Base-by-base conservation (phyloP, 345 rosid species). In the Salix koriyanagi region DNA sequence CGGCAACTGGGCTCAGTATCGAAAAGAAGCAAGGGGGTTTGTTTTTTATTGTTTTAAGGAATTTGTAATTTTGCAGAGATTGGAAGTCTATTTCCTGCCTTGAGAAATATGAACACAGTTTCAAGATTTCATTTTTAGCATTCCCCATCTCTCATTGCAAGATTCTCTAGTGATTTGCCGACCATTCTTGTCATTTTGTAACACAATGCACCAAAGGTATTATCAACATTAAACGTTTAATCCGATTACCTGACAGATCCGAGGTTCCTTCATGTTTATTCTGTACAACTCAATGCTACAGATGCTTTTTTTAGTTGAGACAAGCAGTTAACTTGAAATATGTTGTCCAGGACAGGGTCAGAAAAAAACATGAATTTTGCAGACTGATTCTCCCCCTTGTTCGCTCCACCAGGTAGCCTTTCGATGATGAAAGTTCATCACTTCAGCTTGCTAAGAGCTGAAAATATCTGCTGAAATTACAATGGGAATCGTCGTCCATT, bases 1-100 rank as follows among this genome's bases (percentile, higher is more conserved):
- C 26, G 71, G 26, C 68, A 70, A 66, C 41, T 81, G 2, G 87
- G 91, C 30, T 77, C 91, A 0, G 89, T 83, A 37, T 76, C 80
- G 6, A 34, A 34, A 34, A 34, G 36, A 4, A 34, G 44, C 44
- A 8, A 41, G 44, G 44, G 44, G 9, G 44, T 9, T 41, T 41
- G 10, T 41, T 41, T 41, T 0, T 41, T 41, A 41, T 2, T 34
- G 36, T 41, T 41, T 44, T 44, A 13, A 44, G 50, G 5, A 44
- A 14, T 14, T 13, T 14, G 50, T 14, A 44, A 13, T 44, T 44
- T 13, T 44, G 50, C 50, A 44, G 18, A 1, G 13, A 44, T 44
- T 44, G 16, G 50, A 44, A 13, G 50, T 44, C 50, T 44, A 44
- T 44, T 44, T 44, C 50, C 18, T 44, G 50, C 50, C 50, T 44